These are phyloP conservation scores for Suillus sp. DNA, from an alignment of 768 basidiomycete species.

Conservation along the genomic window DNA sequence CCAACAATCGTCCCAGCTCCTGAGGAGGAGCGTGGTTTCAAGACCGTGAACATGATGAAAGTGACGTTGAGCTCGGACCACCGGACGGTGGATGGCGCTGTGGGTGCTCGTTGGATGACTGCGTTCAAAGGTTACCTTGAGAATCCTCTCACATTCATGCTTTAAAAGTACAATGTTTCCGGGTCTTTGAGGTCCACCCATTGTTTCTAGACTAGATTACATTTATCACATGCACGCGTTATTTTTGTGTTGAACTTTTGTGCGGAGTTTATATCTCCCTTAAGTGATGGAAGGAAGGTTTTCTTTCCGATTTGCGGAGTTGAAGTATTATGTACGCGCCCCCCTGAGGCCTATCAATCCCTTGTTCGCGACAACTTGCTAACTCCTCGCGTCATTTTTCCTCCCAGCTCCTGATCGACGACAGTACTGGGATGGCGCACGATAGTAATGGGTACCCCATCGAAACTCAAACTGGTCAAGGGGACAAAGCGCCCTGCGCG, in stretches of 20 bases:
- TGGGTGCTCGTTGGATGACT: conserved; percentile 89
- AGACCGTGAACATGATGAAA: conserved; percentile 90
- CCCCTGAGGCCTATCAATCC: not conserved
- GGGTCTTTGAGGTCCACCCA: not conserved
- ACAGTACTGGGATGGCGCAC: not conserved
- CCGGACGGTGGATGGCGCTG: conserved; percentile 93
- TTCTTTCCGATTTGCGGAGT: not conserved
- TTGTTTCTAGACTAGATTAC: conserved; percentile 9
- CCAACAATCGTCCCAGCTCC: conserved; percentile 86
- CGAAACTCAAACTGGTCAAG: not conserved
- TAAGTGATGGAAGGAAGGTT: not conserved
- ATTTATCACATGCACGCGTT: conserved; percentile 3
- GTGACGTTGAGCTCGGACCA: conserved; percentile 96
- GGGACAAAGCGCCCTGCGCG: not conserved
- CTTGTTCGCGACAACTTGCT: not conserved
- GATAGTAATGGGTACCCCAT: not conserved
- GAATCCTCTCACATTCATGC: conserved; percentile 96
- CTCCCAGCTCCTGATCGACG: not conserved
- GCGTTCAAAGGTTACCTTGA: conserved; percentile 97
- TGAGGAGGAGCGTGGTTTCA: conserved; percentile 93
- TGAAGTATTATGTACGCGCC: not conserved
- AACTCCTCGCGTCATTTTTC: not conserved
- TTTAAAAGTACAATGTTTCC: conserved; percentile 46
- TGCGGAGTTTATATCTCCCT: not conserved
- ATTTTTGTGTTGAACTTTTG: not conserved